Percentiles rank a stretch among this genome's conserved stretches.
phyloP scores from a whole-genome alignment of 345 rosid genomes.

The Brassica juncea region DNA sequence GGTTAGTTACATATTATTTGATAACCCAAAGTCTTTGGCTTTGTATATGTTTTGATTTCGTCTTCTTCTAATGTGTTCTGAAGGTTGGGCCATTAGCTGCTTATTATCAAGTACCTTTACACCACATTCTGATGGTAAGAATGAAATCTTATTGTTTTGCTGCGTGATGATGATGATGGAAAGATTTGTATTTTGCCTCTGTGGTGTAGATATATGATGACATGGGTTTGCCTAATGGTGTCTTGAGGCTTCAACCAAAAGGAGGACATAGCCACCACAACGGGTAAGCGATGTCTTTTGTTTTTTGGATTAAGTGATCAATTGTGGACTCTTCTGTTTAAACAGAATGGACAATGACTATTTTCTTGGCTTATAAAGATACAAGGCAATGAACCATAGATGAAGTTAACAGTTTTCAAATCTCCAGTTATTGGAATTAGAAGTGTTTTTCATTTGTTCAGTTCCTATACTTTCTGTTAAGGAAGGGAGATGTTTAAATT shows the following conservation, averaged over 20 bases:
- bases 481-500: neutral
- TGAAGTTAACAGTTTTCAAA: neutral
- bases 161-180: neutral
- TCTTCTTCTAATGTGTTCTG: neutral
- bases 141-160: neutral
- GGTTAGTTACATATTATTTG: conserved; percentile 45
- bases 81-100: conserved; percentile 96
- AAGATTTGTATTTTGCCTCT: conserved; percentile 1
- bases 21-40: neutral
- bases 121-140: conserved; percentile 71
- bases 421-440: neutral
- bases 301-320: neutral
- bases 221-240: conserved; percentile 85
- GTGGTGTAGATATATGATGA: conserved; percentile 70
- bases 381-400: neutral
- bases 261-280: conserved; percentile 88
- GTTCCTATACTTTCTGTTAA: neutral
- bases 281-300: conserved; percentile 51
- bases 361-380: neutral
- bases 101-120: conserved; percentile 81
- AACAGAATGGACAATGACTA: neutral
- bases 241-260: conserved; percentile 72
- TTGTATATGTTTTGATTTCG: neutral
- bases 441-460: neutral
- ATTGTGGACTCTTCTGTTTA: neutral